Evolutionary conservation across 768 basidiomycete species (phyloP), one percentile per base, ranked within the genome.

Genomic region (Boletellus ananas): DNA sequence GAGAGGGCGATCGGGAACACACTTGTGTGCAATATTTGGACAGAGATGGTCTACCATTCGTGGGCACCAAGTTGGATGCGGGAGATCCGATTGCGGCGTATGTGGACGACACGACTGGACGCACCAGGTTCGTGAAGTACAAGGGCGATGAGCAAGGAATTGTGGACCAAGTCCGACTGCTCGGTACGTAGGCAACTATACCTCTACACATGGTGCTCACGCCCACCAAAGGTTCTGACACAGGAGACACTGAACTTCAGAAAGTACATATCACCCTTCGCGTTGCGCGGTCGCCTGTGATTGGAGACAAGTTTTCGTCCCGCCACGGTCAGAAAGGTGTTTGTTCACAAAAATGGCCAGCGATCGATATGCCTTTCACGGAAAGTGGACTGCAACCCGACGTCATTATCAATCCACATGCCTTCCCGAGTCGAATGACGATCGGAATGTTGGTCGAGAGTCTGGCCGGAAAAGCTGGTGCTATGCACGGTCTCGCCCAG

Each of bases 371-470:
- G 96, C 96, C 96, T 13, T 98, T 99, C 78, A 86, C 85, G 60
- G 96, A 99, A 74, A 95, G 91, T 50, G 96, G 96, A 14, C 94
- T 99, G 80, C 95, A 97, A 69, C 96, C 96, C 1, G 96, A 99
- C 70, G 83, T 99, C 43, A 98, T 99, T 68, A 98, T 99, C 75
- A 99, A 99, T 71, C 96, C 96, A 33, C 96, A 99, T 67, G 96
- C 96, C 14, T 99, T 99, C 77, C 96, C 96, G 2, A 90, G 86
- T 77, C 90, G 96, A 59, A 99, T 99, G 96, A 99, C 96, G 1
- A 99, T 99, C 60, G 96, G 96, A 51, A 99, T 99, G 96, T 85
- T 99, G 66, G 93, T 99, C 50, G 96, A 99, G 76, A 95, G 92
- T 70, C 85, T 98, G 84, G 96, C 96, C 0, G 96, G 96, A n/a